Percentiles rank a stretch among this genome's conserved stretches.
phyloP scores from a whole-genome alignment of 1,139 yeast genomes.

The Hansenula lynferdii region DNA sequence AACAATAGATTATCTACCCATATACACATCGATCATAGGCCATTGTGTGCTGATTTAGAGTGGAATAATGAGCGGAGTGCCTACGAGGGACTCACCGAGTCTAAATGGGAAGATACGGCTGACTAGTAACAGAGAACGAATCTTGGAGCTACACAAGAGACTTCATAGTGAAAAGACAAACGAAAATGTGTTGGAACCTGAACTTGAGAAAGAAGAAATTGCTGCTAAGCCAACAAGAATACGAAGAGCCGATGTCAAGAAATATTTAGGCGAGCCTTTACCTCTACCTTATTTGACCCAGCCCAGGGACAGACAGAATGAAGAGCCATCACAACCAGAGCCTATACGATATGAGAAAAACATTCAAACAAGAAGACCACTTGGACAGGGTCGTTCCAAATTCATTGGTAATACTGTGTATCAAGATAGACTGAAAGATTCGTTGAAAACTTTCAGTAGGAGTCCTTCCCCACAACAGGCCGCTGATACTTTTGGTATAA shows the following conservation, averaged over 20 bases:
- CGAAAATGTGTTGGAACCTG: neutral
- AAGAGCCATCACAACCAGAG: neutral
- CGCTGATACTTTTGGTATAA: slow-evolving; percentile 2
- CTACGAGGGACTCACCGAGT: neutral
- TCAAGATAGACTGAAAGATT: slow-evolving; percentile 5
- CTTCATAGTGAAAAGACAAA: slow-evolving; percentile 8
- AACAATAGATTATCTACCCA: neutral
- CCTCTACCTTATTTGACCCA: slow-evolving; percentile 29
- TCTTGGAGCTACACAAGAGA: slow-evolving; percentile 13
- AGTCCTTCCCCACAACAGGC: slow-evolving; percentile 1
- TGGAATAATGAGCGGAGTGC: no score
- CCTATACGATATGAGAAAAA: neutral
- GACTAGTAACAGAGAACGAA: slow-evolving; percentile 9
- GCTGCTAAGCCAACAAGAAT: neutral
- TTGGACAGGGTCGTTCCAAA: neutral
- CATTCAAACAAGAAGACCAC: neutral
- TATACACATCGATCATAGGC: no score
- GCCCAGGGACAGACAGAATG: neutral
- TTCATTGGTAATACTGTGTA: neutral
- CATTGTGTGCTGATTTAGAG: neutral
- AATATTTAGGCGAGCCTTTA: slow-evolving; percentile 29
- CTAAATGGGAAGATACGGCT: neutral
- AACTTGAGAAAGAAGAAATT: neutral
- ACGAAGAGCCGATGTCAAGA: slow-evolving; percentile 15
- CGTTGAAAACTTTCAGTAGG: slow-evolving; percentile 5